A percentile compares a stretch with the other conserved stretches of the same genome.
Evolutionary conservation across 2,329 filamentous ascomycete species (phyloP).

Genomic region (Monosporascus sp.): DNA sequence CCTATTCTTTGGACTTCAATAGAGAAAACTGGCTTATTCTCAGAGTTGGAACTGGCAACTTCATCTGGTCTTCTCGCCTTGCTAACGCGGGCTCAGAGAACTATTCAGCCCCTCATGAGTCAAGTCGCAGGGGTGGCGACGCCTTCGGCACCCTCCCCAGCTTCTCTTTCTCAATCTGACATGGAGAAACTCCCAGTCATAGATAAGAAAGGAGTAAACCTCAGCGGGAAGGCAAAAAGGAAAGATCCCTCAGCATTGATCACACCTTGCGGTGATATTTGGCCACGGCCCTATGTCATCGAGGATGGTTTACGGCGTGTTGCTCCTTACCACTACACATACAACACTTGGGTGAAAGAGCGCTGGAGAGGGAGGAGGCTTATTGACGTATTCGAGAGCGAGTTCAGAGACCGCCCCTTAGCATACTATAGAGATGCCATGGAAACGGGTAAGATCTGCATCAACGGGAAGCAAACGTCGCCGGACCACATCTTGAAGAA

Average conservation of each 20-base stretch:
- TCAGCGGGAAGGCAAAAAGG: constrained; percentile 6
- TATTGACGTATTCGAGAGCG: constrained; percentile 81
- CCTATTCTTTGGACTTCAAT: too few species aligned
- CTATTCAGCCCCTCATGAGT: constrained; percentile 14
- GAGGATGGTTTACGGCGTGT: constrained; percentile 80
- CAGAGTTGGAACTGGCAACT: neutral
- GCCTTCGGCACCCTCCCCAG: constrained; percentile 3
- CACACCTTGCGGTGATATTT: constrained; percentile 32
- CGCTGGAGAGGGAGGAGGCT: constrained; percentile 80
- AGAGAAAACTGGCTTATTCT: neutral
- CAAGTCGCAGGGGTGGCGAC: constrained; percentile 3
- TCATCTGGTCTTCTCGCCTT: neutral
- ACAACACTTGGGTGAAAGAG: constrained; percentile 92
- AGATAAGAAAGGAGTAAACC: constrained; percentile 2
- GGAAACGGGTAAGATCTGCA: constrained; percentile 67
- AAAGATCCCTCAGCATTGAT: constrained; percentile 19
- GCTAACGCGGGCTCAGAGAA: neutral
- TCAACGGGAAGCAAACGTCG: constrained; percentile 69
- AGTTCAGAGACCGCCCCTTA: constrained; percentile 82
- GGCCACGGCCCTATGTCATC: constrained; percentile 70
- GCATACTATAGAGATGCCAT: constrained; percentile 89
- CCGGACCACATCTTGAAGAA: constrained; percentile 73
- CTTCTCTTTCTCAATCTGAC: constrained; percentile 6
- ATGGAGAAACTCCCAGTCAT: constrained; percentile 10
- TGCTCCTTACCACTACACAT: constrained; percentile 83